Base-by-base conservation (phyloP, 192 early-diverging fungal genomes). In the Allomyces macrogynus region DNA sequence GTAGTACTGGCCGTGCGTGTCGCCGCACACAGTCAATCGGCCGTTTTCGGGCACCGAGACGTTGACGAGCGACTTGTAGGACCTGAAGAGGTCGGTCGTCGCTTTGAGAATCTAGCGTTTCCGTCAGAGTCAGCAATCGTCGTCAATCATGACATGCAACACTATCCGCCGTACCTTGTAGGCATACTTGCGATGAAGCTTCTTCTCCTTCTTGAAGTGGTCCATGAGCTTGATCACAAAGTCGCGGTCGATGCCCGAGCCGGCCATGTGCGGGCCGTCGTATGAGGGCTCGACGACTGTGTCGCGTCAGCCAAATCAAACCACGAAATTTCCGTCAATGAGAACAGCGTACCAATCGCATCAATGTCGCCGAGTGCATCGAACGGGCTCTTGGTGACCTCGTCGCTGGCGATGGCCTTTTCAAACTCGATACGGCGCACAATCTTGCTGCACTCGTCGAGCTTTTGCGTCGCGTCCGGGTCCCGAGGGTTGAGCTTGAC, bases 1-100 rank as follows among this genome's bases (percentile, higher is more conserved):
- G 70, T 96, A 99, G 77, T 83, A 99, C 81, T 99, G 96, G 1
- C 91, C 96, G 69, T 99, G 96, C 54, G 96, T 89, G 69, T 99
- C 96, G 64, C 96, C 96, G 72, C 94, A 97, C 20, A 99, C 89
- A 4, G 92, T 99, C 25, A 99, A 65, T 67, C 80, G 83, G 63
- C 69, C 72, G 43, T 77, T 82, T 23, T 77, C 73, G 18, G 93
- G 90, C 24, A 99, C 84, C 1, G 72, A 64, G 16, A 95, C 81
- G 70, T 99, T 92, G 22, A 94, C 85, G 61, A 99, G 80, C 40
- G 90, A 86, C 22, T 87, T 82, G 22, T 84, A 71, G 40, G 82
- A 72, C 64, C 87, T 78, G 72, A 99, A 87, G 43, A 86, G 74
- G 63, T 81, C 73, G 70, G 88, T 85, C 22, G 79, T 81, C 62